phyloP scores from a whole-genome alignment of 1,284 basidiomycete genomes.

The Rhodotorula glutinis region DNA sequence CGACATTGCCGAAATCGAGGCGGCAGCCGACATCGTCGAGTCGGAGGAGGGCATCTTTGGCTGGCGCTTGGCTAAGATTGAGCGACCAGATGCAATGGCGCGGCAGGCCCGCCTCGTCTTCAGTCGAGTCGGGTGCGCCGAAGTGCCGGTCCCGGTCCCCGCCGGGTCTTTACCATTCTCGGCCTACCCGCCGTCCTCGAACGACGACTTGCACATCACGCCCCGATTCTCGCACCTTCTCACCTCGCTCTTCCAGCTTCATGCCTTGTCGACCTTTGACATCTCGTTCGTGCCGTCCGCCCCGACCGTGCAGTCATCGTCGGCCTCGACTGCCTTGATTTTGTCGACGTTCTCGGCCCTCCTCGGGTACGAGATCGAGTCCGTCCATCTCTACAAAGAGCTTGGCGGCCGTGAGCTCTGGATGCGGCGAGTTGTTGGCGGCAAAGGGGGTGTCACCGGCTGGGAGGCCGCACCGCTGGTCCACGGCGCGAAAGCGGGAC shows the following conservation, averaged over 20 bases:
- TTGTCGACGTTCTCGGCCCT: slow-evolving; percentile 47
- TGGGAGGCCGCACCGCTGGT: slow-evolving; percentile 45
- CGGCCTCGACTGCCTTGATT: slow-evolving; percentile 47
- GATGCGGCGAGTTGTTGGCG: slow-evolving; percentile 37
- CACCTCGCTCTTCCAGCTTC: slow-evolving; percentile 47
- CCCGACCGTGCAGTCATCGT: slow-evolving; percentile 32
- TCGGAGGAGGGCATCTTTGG: slow-evolving; percentile 22
- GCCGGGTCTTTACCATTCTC: slow-evolving; percentile 21
- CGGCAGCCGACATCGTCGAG: no score
- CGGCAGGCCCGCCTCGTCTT: slow-evolving; percentile 17
- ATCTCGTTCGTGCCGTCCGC: slow-evolving; percentile 23
- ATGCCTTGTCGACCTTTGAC: slow-evolving; percentile 42
- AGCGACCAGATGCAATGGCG: neutral
- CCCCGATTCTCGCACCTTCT: slow-evolving; percentile 46
- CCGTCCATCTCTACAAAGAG: slow-evolving; percentile 50
- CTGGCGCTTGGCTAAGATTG: slow-evolving; percentile 12
- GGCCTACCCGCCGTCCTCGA: slow-evolving; percentile 11
- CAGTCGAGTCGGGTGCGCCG: slow-evolving; percentile 1
- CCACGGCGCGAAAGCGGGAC: slow-evolving; percentile 44
- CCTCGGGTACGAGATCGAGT: slow-evolving; percentile 48
- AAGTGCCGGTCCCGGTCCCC: slow-evolving; percentile 9
- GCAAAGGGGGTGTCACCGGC: slow-evolving; percentile 19
- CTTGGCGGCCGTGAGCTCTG: slow-evolving; percentile 48
- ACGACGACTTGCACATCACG: slow-evolving; percentile 36
- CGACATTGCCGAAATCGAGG: slow-evolving; percentile 16